phyloP scores from a whole-genome alignment of 805 yeast species.

The Cyberlindnera lachancei region DNA sequence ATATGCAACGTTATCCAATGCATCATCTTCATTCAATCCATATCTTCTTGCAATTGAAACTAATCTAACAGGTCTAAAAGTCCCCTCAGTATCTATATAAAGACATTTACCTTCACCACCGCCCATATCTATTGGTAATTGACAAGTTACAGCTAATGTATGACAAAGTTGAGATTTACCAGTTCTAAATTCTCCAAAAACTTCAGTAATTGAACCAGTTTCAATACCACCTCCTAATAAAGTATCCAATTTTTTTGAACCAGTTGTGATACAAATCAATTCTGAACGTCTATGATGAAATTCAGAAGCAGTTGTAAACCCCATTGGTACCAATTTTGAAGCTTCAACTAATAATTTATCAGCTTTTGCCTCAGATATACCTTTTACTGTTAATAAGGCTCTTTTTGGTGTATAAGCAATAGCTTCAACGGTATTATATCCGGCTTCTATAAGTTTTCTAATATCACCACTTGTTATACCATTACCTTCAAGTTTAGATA shows the following conservation, averaged over 20 bases:
- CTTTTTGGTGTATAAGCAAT: conserved; percentile 92
- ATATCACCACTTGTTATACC: conserved; percentile 81
- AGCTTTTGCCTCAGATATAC: conserved; percentile 93
- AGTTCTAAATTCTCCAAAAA: conserved; percentile 95
- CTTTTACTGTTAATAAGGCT: conserved; percentile 68
- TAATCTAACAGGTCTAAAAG: conserved; percentile 87
- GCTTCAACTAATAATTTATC: conserved; percentile 80
- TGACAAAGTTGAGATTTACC: conserved; percentile 97
- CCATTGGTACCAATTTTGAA: conserved; percentile 83
- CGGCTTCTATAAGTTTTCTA: conserved; percentile 72
- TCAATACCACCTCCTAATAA: conserved; percentile 94
- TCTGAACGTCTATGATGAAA: conserved; percentile 86
- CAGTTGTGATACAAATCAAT: conserved; percentile 89
- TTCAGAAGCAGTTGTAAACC: conserved; percentile 95
- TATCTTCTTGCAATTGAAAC: conserved; percentile 86
- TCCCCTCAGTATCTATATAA: conserved; percentile 95
- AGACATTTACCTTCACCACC: conserved; percentile 98
- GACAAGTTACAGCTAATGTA: conserved; percentile 94
- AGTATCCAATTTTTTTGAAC: conserved; percentile 89
- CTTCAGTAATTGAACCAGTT: conserved; percentile 94
- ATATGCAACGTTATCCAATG: conserved; percentile 94
- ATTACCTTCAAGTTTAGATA: conserved; percentile 57
- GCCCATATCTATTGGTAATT: conserved; percentile 91
- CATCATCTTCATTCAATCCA: conserved; percentile 87
- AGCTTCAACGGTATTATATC: conserved; percentile 84